A percentile compares a stretch with the other conserved stretches of the same genome.
Conservation (phyloP, 768 basidiomycete genomes). For the Hortiboletus flavorubellus region DNA sequence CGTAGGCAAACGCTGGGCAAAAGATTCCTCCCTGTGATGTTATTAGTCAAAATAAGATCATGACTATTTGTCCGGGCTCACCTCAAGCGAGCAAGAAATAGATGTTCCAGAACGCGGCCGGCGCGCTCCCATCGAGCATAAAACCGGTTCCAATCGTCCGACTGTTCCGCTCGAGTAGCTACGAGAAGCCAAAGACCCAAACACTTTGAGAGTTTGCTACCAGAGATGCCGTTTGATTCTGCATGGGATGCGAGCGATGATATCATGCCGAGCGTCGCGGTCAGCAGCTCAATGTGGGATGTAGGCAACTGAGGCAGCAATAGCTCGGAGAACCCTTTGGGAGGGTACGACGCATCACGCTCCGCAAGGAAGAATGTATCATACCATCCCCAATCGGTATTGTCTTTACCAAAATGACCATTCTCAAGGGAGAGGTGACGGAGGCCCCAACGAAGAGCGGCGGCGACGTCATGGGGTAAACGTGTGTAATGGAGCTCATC, state of each 20-base stretch:
- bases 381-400: constrained; percentile 65
- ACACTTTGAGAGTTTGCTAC: constrained; percentile 72
- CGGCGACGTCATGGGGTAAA: constrained; percentile 74
- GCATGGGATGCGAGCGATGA: constrained; percentile 69
- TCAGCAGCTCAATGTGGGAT: constrained; percentile 56
- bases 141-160: constrained; percentile 61
- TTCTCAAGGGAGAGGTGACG: constrained; percentile 68
- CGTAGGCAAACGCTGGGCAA: constrained; percentile 55
- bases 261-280: constrained; percentile 55
- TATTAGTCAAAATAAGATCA: constrained; percentile 3
- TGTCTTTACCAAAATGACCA: constrained; percentile 53
- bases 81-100: constrained; percentile 74
- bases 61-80: constrained; percentile 25
- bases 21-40: constrained; percentile 52
- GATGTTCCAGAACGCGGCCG: constrained; percentile 70
- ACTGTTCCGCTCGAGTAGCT: constrained; percentile 42
- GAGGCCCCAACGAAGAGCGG: constrained; percentile 77
- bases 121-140: constrained; percentile 73
- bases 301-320: constrained; percentile 59
- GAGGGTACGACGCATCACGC: constrained; percentile 55
- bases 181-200: constrained; percentile 72
- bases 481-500: constrained; percentile 62
- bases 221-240: constrained; percentile 70
- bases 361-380: constrained; percentile 58
- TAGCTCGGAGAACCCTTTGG: constrained; percentile 57